Evolutionary conservation across 2,329 filamentous ascomycete species (phyloP).

Genomic region (Ophiocordyceps robertsii): DNA sequence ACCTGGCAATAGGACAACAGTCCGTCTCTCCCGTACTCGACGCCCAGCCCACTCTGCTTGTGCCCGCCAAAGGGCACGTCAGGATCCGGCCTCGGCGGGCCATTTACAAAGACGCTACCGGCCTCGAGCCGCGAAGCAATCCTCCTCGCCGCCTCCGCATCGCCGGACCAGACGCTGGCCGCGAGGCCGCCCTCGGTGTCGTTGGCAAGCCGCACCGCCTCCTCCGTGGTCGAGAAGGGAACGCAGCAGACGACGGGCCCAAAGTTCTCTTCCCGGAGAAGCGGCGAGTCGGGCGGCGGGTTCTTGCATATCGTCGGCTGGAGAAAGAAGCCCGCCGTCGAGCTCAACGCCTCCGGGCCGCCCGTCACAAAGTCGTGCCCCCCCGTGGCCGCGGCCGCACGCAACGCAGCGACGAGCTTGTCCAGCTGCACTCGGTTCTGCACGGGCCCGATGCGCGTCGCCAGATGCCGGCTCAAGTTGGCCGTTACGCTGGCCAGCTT

Average conservation of each 20-base stretch:
- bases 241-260: constrained; percentile 14
- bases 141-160: constrained; percentile 31
- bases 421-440: constrained; percentile 52
- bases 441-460: constrained; percentile 14
- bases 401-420: constrained; percentile 25
- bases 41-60: constrained; percentile 7
- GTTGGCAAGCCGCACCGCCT: constrained; percentile 41
- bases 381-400: constrained; percentile 28
- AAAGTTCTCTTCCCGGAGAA: constrained; percentile 37
- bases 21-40: constrained; percentile 4
- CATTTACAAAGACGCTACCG: constrained; percentile 45
- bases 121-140: constrained; percentile 39
- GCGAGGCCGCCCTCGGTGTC: constrained; percentile 35
- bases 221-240: constrained; percentile 16
- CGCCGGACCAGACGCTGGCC: constrained; percentile 40
- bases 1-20: constrained; percentile 2
- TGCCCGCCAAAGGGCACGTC: constrained; percentile 6
- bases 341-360: background rate
- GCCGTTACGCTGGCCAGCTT: constrained; percentile 18
- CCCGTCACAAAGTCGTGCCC: background rate
- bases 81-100: constrained; percentile 1
- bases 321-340: constrained; percentile 36
- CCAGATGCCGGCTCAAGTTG: constrained; percentile 27
- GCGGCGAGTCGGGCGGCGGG: constrained; percentile 36
- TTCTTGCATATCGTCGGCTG: constrained; percentile 43